Percentiles rank a stretch among this genome's conserved stretches.
Conservation (phyloP, 495 filamentous ascomycete genomes). For the Staphylotrichum tortipilum region DNA sequence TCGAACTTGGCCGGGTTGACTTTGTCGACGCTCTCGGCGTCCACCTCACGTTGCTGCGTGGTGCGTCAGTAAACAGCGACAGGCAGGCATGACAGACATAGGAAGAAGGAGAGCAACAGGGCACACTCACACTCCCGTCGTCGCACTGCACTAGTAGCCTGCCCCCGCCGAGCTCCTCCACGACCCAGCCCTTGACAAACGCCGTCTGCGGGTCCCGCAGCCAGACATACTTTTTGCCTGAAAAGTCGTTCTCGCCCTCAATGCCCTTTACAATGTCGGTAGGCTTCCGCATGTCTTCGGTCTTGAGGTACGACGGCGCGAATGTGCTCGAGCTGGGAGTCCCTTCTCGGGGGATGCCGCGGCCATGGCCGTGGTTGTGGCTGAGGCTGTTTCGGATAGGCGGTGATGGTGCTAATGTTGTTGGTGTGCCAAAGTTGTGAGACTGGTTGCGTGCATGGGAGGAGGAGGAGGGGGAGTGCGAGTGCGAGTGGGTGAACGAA, state of each 20-base stretch:
- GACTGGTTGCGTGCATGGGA: conserved; percentile 37
- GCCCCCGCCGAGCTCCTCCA: conserved; percentile 64
- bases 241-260: conserved; percentile 96
- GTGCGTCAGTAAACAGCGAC: conserved; percentile 18
- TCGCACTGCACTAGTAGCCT: conserved; percentile 81
- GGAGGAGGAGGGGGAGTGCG: too few relatives aligned
- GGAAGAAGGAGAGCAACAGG: too few relatives aligned
- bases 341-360: conserved; percentile 55
- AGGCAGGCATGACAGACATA: neutral
- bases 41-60: conserved; percentile 72
- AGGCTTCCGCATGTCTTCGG: conserved; percentile 59
- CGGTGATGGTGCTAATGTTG: conserved; percentile 22
- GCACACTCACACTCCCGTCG: conserved; percentile 81
- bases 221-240: conserved; percentile 98
- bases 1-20: conserved; percentile 99
- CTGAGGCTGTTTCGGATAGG: conserved; percentile 22
- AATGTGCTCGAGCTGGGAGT: conserved; percentile 63
- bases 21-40: conserved; percentile 83
- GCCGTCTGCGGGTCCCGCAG: conserved; percentile 75
- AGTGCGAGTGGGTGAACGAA: too few relatives aligned
- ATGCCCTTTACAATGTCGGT: conserved; percentile 65
- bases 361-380: conserved; percentile 38
- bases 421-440: conserved; percentile 24
- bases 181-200: conserved; percentile 85
- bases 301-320: conserved; percentile 89